Percentiles rank a stretch among this genome's conserved stretches.
These are phyloP conservation scores for Friedmanniomyces endolithicus DNA, from an alignment of 495 filamentous ascomycete genomes.

Conservation along the genomic window DNA sequence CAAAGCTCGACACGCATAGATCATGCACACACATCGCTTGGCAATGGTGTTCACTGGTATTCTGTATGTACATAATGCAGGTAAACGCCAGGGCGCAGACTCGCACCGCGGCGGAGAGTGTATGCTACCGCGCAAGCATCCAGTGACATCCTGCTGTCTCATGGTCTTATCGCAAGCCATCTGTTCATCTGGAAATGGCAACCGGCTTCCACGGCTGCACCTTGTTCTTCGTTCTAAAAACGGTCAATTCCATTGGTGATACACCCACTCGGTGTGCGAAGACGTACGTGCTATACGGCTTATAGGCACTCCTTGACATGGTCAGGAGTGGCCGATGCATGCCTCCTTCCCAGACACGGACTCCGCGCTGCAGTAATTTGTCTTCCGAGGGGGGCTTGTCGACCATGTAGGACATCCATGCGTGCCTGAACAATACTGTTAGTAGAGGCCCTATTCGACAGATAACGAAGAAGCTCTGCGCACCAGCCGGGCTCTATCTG, in stretches of 20 bases:
- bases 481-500: slow-evolving; percentile 94
- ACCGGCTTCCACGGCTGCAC: slow-evolving; percentile 29
- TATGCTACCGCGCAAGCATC: too few relatives aligned
- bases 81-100: too few relatives aligned
- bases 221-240: slow-evolving; percentile 29
- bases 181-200: slow-evolving; percentile 19
- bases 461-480: slow-evolving; percentile 9
- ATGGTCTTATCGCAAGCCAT: too few relatives aligned
- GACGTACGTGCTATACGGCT: slow-evolving; percentile 83
- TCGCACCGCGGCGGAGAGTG: too few relatives aligned
- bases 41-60: too few relatives aligned
- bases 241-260: background rate
- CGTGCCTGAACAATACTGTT: slow-evolving; percentile 50
- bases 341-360: slow-evolving; percentile 60
- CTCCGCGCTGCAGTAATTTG: slow-evolving; percentile 49
- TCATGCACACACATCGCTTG: too few relatives aligned
- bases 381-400: slow-evolving; percentile 77
- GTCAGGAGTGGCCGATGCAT: slow-evolving; percentile 69
- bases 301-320: slow-evolving; percentile 62
- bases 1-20: too few relatives aligned
- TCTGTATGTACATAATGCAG: too few relatives aligned
- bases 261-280: background rate
- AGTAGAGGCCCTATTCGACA: background rate
- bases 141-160: too few relatives aligned
- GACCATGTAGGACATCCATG: slow-evolving; percentile 88